Percentiles rank a stretch among this genome's conserved stretches.
Conservation (phyloP, 2,329 filamentous ascomycete species). For the Celoporthe dispersa region DNA sequence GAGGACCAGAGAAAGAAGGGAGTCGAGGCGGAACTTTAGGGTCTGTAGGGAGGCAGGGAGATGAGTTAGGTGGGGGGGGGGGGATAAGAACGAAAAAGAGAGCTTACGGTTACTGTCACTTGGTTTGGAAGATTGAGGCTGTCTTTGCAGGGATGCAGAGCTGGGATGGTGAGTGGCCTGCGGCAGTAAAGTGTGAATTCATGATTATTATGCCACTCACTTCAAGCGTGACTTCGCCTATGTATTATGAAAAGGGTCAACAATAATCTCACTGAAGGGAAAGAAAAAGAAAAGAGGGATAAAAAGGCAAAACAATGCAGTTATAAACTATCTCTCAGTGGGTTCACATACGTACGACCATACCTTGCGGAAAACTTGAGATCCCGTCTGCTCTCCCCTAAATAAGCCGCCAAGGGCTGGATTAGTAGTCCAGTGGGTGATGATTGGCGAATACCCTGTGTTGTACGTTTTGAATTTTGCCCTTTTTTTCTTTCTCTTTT, state of each 20-base stretch:
- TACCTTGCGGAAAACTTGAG: background rate
- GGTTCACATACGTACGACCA: background rate
- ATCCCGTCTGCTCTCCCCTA: background rate
- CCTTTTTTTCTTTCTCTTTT: background rate
- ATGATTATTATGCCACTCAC: too few relatives aligned
- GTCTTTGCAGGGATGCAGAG: background rate
- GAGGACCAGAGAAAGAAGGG: background rate
- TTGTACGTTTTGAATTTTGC: background rate
- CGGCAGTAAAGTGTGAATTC: too few relatives aligned
- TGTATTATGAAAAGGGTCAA: background rate
- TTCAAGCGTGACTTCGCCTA: too few relatives aligned
- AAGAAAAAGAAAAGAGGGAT: background rate
- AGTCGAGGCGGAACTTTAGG: constrained; percentile 22
- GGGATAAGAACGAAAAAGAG: background rate
- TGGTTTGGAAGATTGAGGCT: background rate
- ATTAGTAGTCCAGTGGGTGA: background rate
- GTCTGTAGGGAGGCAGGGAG: background rate
- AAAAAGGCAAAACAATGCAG: too few relatives aligned
- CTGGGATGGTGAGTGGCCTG: background rate
- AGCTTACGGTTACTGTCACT: background rate
- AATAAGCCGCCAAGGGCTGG: background rate
- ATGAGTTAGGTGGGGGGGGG: background rate
- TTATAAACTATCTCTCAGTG: background rate
- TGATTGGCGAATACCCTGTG: background rate
- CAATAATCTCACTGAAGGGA: background rate